Conservation (phyloP, 352 stramenopile species). For the Globisporangium camurandrum region DNA sequence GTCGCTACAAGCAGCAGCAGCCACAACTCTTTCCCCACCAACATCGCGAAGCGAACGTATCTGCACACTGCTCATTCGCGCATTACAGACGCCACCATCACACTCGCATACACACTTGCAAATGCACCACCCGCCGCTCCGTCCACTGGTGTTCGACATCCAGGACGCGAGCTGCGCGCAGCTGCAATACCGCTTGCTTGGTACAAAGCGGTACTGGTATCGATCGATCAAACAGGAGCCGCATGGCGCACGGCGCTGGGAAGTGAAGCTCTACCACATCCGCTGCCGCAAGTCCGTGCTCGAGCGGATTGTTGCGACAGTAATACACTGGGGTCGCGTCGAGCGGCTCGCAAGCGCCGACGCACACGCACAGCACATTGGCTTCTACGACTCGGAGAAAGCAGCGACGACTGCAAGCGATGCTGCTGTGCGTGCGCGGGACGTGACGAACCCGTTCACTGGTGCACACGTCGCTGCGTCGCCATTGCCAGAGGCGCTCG, state of each 20-base stretch:
- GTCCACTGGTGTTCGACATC: conserved; percentile 1
- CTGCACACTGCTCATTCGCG: not conserved
- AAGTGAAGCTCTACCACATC: conserved; percentile 48
- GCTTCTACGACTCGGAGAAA: conserved; percentile 56
- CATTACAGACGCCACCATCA: not conserved
- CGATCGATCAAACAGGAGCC: conserved; percentile 62
- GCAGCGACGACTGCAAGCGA: conserved; percentile 29
- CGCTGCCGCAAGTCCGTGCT: conserved; percentile 35
- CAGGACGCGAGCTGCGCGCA: conserved; percentile 41
- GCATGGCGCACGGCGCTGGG: conserved; percentile 41
- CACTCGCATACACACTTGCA: not conserved
- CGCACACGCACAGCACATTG: conserved; percentile 35
- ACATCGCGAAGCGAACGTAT: conserved; percentile 10
- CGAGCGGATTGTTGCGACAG: no score
- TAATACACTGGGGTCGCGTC: conserved; percentile 35
- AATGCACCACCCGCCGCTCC: not conserved
- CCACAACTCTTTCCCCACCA: not conserved
- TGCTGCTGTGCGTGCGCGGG: conserved; percentile 23
- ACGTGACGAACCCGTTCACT: conserved; percentile 39
- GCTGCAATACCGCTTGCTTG: conserved; percentile 54
- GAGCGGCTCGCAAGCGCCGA: conserved; percentile 30
- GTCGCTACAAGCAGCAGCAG: not conserved
- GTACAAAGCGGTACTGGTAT: conserved; percentile 62
- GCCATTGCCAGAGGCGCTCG: conserved; percentile 21
- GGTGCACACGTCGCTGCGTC: conserved; percentile 12